phyloP scores from a whole-genome alignment of 2,329 filamentous ascomycete genomes.

The Monosporascus sp. region DNA sequence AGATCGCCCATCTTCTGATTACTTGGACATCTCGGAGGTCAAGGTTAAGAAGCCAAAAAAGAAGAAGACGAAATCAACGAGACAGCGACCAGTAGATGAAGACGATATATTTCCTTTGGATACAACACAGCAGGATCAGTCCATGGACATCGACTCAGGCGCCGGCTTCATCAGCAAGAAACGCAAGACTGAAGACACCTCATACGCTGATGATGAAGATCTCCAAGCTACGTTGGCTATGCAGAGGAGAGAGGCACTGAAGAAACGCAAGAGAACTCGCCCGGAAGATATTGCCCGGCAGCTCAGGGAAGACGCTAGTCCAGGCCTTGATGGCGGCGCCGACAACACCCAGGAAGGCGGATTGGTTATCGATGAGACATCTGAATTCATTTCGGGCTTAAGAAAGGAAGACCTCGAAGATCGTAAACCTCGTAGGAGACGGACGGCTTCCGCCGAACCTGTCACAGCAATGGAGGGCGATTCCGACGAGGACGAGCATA shows the following conservation, averaged over 20 bases:
- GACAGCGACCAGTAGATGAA: conserved; percentile 62
- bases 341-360: conserved; percentile 42
- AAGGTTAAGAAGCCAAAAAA: conserved; percentile 95
- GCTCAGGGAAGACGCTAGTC: conserved; percentile 58
- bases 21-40: conserved; percentile 77
- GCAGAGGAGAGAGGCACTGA: conserved; percentile 78
- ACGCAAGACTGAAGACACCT: conserved; percentile 57
- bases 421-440: conserved; percentile 45
- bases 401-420: conserved; percentile 57
- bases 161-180: conserved; percentile 48
- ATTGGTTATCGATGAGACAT: conserved; percentile 91
- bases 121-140: conserved; percentile 32
- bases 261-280: conserved; percentile 82
- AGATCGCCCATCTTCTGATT: conserved; percentile 72
- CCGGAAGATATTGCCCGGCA: conserved; percentile 85
- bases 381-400: conserved; percentile 86
- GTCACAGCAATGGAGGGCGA: conserved; percentile 41
- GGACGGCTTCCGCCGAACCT: conserved; percentile 28
- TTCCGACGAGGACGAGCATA: conserved; percentile 38
- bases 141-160: conserved; percentile 74
- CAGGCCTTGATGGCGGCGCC: conserved; percentile 44
- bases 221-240: conserved; percentile 78
- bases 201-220: conserved; percentile 86
- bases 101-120: conserved; percentile 51
- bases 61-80: conserved; percentile 74